Evolutionary conservation across 495 filamentous ascomycete genomes (phyloP).

Genomic region (Polyplosphaeria fusca): DNA sequence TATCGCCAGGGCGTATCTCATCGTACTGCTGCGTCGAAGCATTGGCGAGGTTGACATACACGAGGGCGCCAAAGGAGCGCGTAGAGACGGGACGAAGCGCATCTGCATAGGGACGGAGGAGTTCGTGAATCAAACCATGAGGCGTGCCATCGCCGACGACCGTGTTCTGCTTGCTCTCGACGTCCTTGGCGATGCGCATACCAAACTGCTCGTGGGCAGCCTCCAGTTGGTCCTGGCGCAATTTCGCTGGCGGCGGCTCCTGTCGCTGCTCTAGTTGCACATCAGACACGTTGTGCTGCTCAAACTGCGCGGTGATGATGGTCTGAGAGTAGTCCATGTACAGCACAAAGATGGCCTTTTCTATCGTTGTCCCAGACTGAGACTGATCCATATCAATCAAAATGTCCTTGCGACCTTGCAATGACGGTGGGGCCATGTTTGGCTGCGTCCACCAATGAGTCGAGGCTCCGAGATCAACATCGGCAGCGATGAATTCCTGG

Average conservation of each 20-base stretch:
- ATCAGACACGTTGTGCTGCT: constrained; percentile 68
- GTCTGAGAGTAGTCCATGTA: constrained; percentile 97
- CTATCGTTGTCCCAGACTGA: constrained; percentile 61
- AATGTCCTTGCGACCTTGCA: constrained; percentile 80
- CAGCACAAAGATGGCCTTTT: constrained; percentile 77
- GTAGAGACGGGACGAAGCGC: constrained; percentile 79
- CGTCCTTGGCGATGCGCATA: constrained; percentile 64
- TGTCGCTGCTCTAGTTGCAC: constrained; percentile 80
- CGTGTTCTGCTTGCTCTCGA: constrained; percentile 66
- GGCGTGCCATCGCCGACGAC: constrained; percentile 82
- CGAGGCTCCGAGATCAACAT: constrained; percentile 70
- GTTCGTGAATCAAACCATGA: constrained; percentile 68
- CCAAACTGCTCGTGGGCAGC: constrained; percentile 75
- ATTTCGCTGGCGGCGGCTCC: constrained; percentile 72
- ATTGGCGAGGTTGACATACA: constrained; percentile 93
- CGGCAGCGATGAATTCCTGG: constrained; percentile 76
- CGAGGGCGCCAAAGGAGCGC: constrained; percentile 83
- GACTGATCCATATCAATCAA: constrained; percentile 81
- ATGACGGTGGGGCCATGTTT: constrained; percentile 68
- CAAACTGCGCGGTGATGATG: constrained; percentile 75
- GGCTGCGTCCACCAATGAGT: constrained; percentile 83
- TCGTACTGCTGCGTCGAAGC: constrained; percentile 85
- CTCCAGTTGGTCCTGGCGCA: constrained; percentile 93
- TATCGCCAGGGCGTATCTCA: constrained; percentile 91
- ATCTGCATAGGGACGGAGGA: constrained; percentile 67